These are phyloP conservation scores for Pythium rishiriense DNA, from an alignment of 352 stramenopile species.

Conservation along the genomic window DNA sequence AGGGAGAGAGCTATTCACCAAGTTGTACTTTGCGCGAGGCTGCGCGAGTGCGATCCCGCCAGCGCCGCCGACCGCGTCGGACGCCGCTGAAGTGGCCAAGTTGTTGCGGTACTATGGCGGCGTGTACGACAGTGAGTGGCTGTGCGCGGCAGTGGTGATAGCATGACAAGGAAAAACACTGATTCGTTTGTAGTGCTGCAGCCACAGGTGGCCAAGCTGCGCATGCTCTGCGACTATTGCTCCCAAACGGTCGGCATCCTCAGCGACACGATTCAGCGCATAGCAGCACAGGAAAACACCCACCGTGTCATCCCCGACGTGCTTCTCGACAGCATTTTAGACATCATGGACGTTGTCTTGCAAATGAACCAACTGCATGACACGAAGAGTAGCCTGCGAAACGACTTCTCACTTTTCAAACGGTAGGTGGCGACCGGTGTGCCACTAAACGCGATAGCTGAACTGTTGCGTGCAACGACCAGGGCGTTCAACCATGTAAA, in stretches of 20 bases:
- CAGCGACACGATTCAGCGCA: conserved; percentile 72
- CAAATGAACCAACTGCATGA: conserved; percentile 72
- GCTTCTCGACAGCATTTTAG: conserved; percentile 57
- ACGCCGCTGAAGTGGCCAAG: conserved; percentile 32
- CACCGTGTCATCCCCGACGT: conserved; percentile 61
- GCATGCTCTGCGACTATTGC: conserved; percentile 55
- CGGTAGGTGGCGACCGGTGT: conserved; percentile 27
- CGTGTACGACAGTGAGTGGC: conserved; percentile 43
- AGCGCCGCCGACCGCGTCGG: conserved; percentile 7
- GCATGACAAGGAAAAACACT: background rate
- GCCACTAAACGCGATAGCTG: background rate
- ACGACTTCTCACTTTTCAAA: conserved; percentile 80
- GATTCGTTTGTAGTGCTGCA: conserved; percentile 43
- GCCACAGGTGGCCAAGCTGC: conserved; percentile 60
- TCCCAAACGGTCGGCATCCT: conserved; percentile 56
- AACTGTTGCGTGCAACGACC: background rate
- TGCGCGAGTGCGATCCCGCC: conserved; percentile 55
- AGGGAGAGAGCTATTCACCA: conserved; percentile 37
- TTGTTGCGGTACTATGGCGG: conserved; percentile 43
- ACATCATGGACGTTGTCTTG: conserved; percentile 61
- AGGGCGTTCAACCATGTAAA: conserved; percentile 58
- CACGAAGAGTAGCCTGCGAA: conserved; percentile 62
- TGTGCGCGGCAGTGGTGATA: background rate
- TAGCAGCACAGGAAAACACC: conserved; percentile 65
- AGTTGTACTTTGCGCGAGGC: conserved; percentile 61